Percentiles rank a stretch among this genome's conserved stretches.
Evolutionary conservation across 1,139 yeast genomes (phyloP).

Genomic region (Suhomyces taliae): DNA sequence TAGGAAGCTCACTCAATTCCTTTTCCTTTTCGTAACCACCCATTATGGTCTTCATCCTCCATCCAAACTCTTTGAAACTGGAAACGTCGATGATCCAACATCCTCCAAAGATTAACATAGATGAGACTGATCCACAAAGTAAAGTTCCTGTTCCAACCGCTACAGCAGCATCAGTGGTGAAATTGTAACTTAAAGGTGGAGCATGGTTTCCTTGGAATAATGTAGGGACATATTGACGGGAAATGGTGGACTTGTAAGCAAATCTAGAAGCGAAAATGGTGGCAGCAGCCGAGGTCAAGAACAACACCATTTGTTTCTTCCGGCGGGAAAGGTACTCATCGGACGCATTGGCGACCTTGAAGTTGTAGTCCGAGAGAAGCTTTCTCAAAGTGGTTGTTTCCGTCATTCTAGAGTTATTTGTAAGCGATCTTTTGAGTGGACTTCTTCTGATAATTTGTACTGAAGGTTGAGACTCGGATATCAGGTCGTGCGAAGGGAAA

Average conservation of each 20-base stretch:
- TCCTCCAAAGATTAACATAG: slow-evolving; percentile 72
- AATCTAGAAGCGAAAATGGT: slow-evolving; percentile 72
- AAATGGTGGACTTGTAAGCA: slow-evolving; percentile 71
- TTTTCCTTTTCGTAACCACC: slow-evolving; percentile 68
- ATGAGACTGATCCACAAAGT: slow-evolving; percentile 68
- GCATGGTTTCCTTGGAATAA: slow-evolving; percentile 83
- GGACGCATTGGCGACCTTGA: slow-evolving; percentile 39
- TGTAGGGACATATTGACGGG: slow-evolving; percentile 75
- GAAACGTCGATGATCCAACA: slow-evolving; percentile 81
- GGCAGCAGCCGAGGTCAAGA: slow-evolving; percentile 69
- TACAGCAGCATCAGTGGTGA: slow-evolving; percentile 79
- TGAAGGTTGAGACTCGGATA: background rate
- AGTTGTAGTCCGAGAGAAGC: slow-evolving; percentile 19
- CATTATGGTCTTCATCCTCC: slow-evolving; percentile 60
- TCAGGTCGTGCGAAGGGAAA: background rate
- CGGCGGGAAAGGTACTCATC: slow-evolving; percentile 55
- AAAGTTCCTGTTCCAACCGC: slow-evolving; percentile 84
- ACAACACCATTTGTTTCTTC: slow-evolving; percentile 68
- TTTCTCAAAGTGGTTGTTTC: slow-evolving; percentile 8
- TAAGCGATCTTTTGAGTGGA: background rate
- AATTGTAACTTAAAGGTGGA: slow-evolving; percentile 74
- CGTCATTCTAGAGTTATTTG: background rate
- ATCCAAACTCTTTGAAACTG: slow-evolving; percentile 67
- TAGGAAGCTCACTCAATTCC: slow-evolving; percentile 48
- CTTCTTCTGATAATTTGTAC: too few relatives aligned